These are phyloP conservation scores for Osmanthus fragrans DNA, from an alignment of 257 asterid species.

Conservation along the genomic window DNA sequence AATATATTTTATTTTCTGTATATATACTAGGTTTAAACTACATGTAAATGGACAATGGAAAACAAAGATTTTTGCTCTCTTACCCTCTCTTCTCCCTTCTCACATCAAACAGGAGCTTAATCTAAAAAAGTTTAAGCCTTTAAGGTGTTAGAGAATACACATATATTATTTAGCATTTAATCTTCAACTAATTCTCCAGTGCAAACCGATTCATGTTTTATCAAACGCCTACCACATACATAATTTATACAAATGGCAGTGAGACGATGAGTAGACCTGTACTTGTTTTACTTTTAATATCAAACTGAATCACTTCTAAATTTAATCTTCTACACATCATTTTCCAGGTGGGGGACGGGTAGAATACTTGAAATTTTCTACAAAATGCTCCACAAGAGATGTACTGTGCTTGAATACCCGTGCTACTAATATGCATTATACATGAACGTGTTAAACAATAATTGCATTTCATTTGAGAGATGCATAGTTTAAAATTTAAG, in stretches of 20 bases:
- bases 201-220: too few relatives aligned
- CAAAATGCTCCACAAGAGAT: not conserved
- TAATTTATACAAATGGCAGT: too few relatives aligned
- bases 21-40: slow-evolving; percentile 20
- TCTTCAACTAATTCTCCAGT: not conserved
- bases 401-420: not conserved
- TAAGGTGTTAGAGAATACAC: not conserved
- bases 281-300: too few relatives aligned
- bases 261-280: too few relatives aligned
- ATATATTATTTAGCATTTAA: too few relatives aligned
- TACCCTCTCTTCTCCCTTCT: too few relatives aligned
- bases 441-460: not conserved
- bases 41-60: not conserved
- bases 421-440: not conserved
- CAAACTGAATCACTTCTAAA: too few relatives aligned
- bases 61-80: not conserved
- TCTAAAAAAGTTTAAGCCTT: not conserved
- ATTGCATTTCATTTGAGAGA: not conserved
- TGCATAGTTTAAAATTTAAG: not conserved
- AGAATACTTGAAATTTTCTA: not conserved
- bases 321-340: too few relatives aligned
- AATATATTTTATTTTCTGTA: slow-evolving; percentile 15
- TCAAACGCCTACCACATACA: too few relatives aligned
- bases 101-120: too few relatives aligned
- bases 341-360: not conserved